A percentile compares a stretch with the other conserved stretches of the same genome.
phyloP scores from a whole-genome alignment of 1,284 basidiomycete species.

The Trichosporon sp. region DNA sequence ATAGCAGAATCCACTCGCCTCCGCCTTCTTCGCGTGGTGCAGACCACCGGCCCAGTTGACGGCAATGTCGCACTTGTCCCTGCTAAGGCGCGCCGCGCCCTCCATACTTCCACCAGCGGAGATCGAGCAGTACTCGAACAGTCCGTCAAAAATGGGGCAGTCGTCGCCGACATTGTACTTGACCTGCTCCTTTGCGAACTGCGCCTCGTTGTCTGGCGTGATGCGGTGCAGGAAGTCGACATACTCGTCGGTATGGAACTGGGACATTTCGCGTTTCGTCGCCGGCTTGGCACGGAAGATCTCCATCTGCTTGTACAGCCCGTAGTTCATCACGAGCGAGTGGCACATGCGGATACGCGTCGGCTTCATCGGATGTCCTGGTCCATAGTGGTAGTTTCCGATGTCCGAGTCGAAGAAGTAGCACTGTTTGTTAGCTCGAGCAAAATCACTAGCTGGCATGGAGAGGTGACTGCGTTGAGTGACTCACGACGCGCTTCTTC shows the following conservation, averaged over 20 bases:
- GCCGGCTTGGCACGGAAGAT: slow-evolving; percentile 98
- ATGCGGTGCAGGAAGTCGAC: slow-evolving; percentile 82
- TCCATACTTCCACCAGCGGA: slow-evolving; percentile 99
- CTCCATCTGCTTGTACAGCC: slow-evolving; percentile 94
- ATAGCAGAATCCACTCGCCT: slow-evolving; percentile 98
- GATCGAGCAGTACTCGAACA: slow-evolving; percentile 98
- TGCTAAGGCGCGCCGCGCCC: slow-evolving; percentile 88
- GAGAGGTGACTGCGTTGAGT: background rate
- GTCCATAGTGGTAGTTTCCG: slow-evolving; percentile 97
- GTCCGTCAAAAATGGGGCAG: slow-evolving; percentile 94
- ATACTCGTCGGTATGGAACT: slow-evolving; percentile 91
- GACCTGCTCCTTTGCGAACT: slow-evolving; percentile 88
- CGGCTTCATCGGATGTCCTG: slow-evolving; percentile 76
- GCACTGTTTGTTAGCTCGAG: slow-evolving; percentile 57
- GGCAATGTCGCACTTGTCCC: slow-evolving; percentile 98
- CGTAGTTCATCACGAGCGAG: slow-evolving; percentile 99
- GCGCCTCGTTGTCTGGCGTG: slow-evolving; percentile 76
- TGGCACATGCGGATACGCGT: slow-evolving; percentile 99
- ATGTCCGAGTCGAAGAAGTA: slow-evolving; percentile 99
- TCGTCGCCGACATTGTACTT: slow-evolving; percentile 94
- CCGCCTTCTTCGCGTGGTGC: slow-evolving; percentile 97
- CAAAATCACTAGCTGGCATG: background rate
- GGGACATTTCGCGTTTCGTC: slow-evolving; percentile 95
- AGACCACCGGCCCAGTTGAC: slow-evolving; percentile 98
- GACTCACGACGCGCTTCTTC: slow-evolving; percentile 77